Base-by-base conservation (phyloP, 1,139 yeast species). In the Arxiozyma heterogenica region DNA sequence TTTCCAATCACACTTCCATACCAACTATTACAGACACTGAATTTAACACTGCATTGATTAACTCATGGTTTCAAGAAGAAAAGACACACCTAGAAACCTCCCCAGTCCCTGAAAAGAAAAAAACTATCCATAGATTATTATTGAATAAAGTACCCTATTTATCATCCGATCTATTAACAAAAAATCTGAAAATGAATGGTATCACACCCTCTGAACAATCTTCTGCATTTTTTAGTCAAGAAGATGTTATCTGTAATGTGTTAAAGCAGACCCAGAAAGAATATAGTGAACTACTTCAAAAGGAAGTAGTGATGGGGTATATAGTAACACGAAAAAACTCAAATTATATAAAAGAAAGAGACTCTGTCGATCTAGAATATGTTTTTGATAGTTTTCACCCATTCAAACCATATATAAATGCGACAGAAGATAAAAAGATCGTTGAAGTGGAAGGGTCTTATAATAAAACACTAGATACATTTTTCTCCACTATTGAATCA, bases 341-440 rank as follows among this genome's bases (percentile, higher is more conserved):
- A 0, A 69, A 76, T 11, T 80, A 71, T 61, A 58, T 65, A 17
- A 65, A 71, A 3, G 76, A 72, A 23, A 69, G 64, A n/a, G 71
- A 71, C 42, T 65, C 64, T 0, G 61, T 64, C 2, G 71, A 68
- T 42, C 72, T 79, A 62, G 80, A 82, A 60, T 81, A 72, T 55
- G 68, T 84, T 1, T 86, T 79, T 59, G 95, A 88, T 54, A 95
- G 87, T 58, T 93, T 89, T 66, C 95, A 87, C 68, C 97, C 98
- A 0, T 90, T 84, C 67, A 68, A 75, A 53, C 96, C 96, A 0
- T 65, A 70, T 54, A 73, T 78, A 56, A 58, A 60, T 2, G 73
- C 71, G 20, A 58, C 65, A 25, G 64, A 61, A 5, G 59, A 58
- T 38, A 70, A 23, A 58, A 66, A 34, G 63, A 61, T 11, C 59